These are phyloP conservation scores for Yarrowia porcina DNA, from an alignment of 805 yeast genomes.

Conservation along the genomic window DNA sequence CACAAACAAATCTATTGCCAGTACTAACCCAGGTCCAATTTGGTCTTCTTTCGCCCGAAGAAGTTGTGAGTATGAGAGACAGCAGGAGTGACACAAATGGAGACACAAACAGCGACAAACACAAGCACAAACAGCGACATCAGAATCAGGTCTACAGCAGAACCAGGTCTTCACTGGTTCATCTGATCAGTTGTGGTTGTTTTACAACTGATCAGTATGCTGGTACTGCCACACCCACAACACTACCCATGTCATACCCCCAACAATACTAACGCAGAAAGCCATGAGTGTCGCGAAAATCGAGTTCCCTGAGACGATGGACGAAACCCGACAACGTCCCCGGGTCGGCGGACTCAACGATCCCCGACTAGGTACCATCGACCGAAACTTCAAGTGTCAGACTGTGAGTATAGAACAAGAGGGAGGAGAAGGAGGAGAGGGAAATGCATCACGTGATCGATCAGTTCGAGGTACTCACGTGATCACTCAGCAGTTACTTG, in stretches of 20 bases:
- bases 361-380: conserved; percentile 95
- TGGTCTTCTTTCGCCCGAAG: conserved; percentile 97
- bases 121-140: neutral
- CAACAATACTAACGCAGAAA: conserved; percentile 44
- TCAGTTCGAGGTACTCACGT: too few species aligned
- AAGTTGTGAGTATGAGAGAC: conserved; percentile 57
- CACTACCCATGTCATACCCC: neutral
- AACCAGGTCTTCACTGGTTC: too few species aligned
- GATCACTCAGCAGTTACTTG: too few species aligned
- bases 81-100: neutral
- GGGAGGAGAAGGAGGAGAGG: neutral
- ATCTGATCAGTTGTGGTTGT: too few species aligned
- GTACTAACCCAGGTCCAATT: conserved; percentile 66
- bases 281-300: conserved; percentile 97
- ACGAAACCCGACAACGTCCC: conserved; percentile 90
- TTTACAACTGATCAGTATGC: too few species aligned
- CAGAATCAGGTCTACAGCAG: too few species aligned
- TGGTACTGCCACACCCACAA: too few species aligned
- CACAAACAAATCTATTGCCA: neutral
- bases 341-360: conserved; percentile 96
- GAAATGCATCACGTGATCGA: too few species aligned
- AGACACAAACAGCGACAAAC: neutral
- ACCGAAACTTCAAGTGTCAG: conserved; percentile 95
- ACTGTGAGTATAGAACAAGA: conserved; percentile 45
- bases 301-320: conserved; percentile 99